A percentile compares a stretch with the other conserved stretches of the same genome.
Evolutionary conservation across 495 filamentous ascomycete genomes (phyloP).

Genomic region (Tuber calosporum): DNA sequence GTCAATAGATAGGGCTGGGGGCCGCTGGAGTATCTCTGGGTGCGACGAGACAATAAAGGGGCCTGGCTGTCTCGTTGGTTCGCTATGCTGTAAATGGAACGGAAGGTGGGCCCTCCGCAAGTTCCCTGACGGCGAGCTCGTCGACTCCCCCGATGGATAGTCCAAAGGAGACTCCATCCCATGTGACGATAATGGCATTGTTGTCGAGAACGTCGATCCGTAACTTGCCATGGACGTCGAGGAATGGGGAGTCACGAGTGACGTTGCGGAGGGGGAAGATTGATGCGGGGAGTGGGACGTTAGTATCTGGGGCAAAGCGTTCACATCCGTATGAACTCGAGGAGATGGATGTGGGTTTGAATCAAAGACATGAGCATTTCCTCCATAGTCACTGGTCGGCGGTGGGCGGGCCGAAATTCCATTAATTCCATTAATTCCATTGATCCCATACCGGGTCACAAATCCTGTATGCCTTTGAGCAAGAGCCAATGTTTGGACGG

Average conservation of each 20-base stretch:
- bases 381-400: conserved; percentile 40
- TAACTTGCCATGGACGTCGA: conserved; percentile 34
- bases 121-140: conserved; percentile 25
- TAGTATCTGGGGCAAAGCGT: conserved; percentile 35
- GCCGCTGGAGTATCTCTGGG: conserved; percentile 36
- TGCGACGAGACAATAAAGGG: conserved; percentile 34
- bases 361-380: conserved; percentile 41
- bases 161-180: conserved; percentile 28
- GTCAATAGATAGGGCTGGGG: conserved; percentile 32
- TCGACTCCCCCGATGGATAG: conserved; percentile 30
- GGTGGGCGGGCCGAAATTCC: conserved; percentile 31
- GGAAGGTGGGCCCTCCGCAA: conserved; percentile 39
- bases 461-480: conserved; percentile 40
- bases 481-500: conserved; percentile 38
- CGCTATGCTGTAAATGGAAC: conserved; percentile 40
- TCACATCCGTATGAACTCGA: conserved; percentile 38
- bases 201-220: conserved; percentile 31
- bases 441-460: conserved; percentile 36
- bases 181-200: conserved; percentile 31
- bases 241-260: conserved; percentile 34
- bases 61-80: conserved; percentile 38
- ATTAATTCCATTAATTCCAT: conserved; percentile 36
- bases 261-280: conserved; percentile 34
- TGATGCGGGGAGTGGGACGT: conserved; percentile 36
- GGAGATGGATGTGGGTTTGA: conserved; percentile 34